Conservation (phyloP, 441 rosid species). For the Pelargonium citronellum region DNA sequence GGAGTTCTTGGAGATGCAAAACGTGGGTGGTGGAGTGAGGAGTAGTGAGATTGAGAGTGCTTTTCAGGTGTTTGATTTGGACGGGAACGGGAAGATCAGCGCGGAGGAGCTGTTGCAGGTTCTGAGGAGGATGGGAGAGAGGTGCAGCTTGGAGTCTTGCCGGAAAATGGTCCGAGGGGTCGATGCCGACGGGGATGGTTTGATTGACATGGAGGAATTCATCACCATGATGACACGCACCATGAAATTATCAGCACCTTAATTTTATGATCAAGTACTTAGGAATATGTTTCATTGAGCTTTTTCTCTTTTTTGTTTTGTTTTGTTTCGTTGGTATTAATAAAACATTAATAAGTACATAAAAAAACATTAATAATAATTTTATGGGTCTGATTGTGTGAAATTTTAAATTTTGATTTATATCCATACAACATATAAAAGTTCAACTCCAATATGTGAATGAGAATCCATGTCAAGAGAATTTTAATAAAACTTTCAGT, state of each 20-base stretch:
- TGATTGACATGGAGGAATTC: slow-evolving; percentile 41
- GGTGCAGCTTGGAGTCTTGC: slow-evolving; percentile 38
- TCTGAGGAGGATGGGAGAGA: slow-evolving; percentile 46
- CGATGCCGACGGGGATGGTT: slow-evolving; percentile 45
- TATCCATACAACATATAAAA: no score
- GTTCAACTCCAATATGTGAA: no score
- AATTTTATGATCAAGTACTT: no score
- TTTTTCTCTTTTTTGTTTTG: no score
- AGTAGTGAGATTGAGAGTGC: slow-evolving; percentile 35
- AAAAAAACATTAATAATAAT: no score
- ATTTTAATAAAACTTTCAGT: no score
- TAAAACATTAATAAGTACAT: no score
- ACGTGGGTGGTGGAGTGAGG: slow-evolving; percentile 32
- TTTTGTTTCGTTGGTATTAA: no score
- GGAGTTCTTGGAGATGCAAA: slow-evolving; percentile 41
- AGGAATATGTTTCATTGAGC: no score
- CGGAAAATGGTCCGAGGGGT: slow-evolving; percentile 44
- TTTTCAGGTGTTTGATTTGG: slow-evolving; percentile 39
- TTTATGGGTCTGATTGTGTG: no score
- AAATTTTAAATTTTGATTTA: no score
- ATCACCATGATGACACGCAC: slow-evolving; percentile 43
- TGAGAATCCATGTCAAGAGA: no score
- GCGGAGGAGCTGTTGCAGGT: slow-evolving; percentile 49
- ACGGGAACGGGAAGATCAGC: slow-evolving; percentile 44
- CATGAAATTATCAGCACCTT: slow-evolving; percentile 11